Conservation (phyloP, 140 eudicot genomes). For the Flaveria floridana region DNA sequence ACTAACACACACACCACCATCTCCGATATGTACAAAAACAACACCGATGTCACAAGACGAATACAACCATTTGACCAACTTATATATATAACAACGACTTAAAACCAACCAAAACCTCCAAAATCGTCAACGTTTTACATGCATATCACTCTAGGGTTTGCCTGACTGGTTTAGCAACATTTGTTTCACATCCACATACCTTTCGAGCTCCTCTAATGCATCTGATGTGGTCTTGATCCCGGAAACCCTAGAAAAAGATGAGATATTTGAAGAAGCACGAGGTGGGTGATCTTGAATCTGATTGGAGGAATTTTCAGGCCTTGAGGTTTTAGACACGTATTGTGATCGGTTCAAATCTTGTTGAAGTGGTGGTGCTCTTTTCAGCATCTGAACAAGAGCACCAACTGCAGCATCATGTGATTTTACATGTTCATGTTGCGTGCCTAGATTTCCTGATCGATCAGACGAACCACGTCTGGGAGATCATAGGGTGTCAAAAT, state of each 20-base stretch:
- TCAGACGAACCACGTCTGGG: conserved; percentile 66
- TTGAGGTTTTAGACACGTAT: conserved; percentile 31
- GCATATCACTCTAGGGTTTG: conserved; percentile 27
- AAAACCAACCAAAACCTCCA: conserved; percentile 24
- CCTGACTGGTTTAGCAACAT: conserved; percentile 53
- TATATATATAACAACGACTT: neutral
- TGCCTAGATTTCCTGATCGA: conserved; percentile 41
- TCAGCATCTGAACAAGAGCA: conserved; percentile 76
- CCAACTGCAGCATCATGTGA: conserved; percentile 89
- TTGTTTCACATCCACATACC: conserved; percentile 59
- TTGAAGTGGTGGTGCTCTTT: conserved; percentile 81
- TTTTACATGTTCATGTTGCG: conserved; percentile 43
- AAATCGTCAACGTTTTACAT: neutral
- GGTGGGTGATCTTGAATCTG: conserved; percentile 31
- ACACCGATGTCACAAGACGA: conserved; percentile 17
- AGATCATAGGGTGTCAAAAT: conserved; percentile 18
- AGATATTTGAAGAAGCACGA: conserved; percentile 31
- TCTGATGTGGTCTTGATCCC: conserved; percentile 62
- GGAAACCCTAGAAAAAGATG: conserved; percentile 42
- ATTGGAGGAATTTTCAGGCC: conserved; percentile 25
- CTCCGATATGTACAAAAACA: conserved; percentile 37
- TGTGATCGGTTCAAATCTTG: conserved; percentile 46
- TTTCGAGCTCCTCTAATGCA: conserved; percentile 83
- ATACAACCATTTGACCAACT: conserved; percentile 15
- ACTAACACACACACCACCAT: conserved; percentile 36